Conservation (phyloP, 768 basidiomycete species). For the Boletus speciosus region DNA sequence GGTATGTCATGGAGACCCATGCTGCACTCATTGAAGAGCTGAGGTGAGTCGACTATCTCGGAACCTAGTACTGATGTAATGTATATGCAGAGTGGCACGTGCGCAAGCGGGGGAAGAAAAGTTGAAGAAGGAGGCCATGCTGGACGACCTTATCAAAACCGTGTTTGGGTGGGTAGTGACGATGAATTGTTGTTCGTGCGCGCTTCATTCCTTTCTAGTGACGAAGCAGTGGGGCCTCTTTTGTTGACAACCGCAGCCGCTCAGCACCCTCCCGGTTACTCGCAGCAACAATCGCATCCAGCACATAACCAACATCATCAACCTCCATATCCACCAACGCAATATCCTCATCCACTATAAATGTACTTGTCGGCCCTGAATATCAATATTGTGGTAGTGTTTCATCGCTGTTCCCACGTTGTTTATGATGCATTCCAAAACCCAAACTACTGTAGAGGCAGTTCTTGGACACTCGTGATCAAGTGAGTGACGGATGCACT, state of each 20-base stretch:
- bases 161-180: constrained; percentile 47
- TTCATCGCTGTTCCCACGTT: background rate
- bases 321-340: constrained; percentile 10
- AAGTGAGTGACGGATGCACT: background rate
- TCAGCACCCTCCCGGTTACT: constrained; percentile 4
- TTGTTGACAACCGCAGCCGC: constrained; percentile 4
- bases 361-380: background rate
- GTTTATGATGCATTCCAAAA: background rate
- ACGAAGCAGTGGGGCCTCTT: constrained; percentile 24
- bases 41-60: constrained; percentile 21
- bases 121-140: constrained; percentile 56
- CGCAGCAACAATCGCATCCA: constrained; percentile 9
- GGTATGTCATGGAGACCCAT: constrained; percentile 65
- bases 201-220: constrained; percentile 13
- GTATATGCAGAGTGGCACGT: constrained; percentile 36
- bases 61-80: background rate
- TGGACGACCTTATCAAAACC: constrained; percentile 50
- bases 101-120: constrained; percentile 51
- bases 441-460: too few species aligned
- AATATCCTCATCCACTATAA: constrained; percentile 19
- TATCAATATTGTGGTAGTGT: background rate
- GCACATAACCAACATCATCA: constrained; percentile 9
- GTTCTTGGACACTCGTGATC: background rate
- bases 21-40: constrained; percentile 64
- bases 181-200: background rate